Percentiles rank a stretch among this genome's conserved stretches.
Evolutionary conservation across 2,329 filamentous ascomycete species (phyloP).

Genomic region (Canariomyces notabilis): DNA sequence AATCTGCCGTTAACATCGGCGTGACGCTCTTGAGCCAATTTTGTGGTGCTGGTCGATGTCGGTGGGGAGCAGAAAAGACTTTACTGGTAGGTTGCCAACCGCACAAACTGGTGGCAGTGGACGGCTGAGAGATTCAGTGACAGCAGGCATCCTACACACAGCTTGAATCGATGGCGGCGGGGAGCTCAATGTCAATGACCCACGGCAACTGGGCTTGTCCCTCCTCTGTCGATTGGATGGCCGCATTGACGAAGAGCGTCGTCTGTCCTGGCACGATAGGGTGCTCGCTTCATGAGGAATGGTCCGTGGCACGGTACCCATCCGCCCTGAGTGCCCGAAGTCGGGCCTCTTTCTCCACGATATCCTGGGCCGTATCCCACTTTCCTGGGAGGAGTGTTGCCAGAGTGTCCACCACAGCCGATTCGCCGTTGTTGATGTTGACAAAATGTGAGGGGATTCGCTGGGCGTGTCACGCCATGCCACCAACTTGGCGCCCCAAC

Average conservation of each 20-base stretch:
- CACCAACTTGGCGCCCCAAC: slow-evolving; percentile 41
- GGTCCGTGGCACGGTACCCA: slow-evolving; percentile 30
- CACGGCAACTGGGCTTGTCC: slow-evolving; percentile 18
- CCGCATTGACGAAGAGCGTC: slow-evolving; percentile 53
- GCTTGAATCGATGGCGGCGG: too few relatives aligned
- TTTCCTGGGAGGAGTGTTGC: slow-evolving; percentile 19
- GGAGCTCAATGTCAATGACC: slow-evolving; percentile 21
- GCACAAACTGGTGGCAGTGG: too few relatives aligned
- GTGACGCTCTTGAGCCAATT: too few relatives aligned
- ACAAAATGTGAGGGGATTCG: slow-evolving; percentile 34
- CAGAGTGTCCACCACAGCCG: slow-evolving; percentile 34
- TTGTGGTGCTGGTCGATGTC: too few relatives aligned
- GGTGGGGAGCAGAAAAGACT: too few relatives aligned
- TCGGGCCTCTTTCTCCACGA: neutral
- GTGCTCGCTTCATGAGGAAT: slow-evolving; percentile 28
- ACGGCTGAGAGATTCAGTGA: too few relatives aligned
- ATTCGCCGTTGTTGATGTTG: slow-evolving; percentile 43
- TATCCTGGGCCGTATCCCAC: slow-evolving; percentile 4
- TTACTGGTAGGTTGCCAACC: too few relatives aligned
- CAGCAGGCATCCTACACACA: too few relatives aligned
- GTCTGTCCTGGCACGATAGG: slow-evolving; percentile 34
- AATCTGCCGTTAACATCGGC: too few relatives aligned
- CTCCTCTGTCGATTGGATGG: slow-evolving; percentile 35
- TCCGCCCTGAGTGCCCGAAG: slow-evolving; percentile 5
- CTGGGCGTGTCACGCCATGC: slow-evolving; percentile 39